phyloP scores from a whole-genome alignment of 2,329 filamentous ascomycete genomes.

The Nothophaeocryptopus gaeumannii region DNA sequence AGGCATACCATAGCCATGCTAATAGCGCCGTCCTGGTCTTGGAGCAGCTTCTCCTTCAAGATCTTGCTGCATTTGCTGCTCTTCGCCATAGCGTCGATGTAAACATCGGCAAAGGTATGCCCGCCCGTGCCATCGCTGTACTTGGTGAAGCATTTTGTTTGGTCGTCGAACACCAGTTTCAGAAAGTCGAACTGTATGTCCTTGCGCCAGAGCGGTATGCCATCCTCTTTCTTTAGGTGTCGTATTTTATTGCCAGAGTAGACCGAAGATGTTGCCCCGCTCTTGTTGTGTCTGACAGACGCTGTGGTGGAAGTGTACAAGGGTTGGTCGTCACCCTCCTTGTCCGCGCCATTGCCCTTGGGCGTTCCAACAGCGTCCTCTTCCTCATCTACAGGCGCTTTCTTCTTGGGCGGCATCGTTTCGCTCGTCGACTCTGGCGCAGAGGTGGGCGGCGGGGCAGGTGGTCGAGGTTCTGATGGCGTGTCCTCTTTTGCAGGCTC shows the following conservation, averaged over 20 bases:
- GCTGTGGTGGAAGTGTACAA: constrained; percentile 50
- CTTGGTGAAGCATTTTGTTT: constrained; percentile 79
- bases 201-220: constrained; percentile 79
- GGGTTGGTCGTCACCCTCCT: constrained; percentile 22
- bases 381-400: constrained; percentile 19
- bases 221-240: constrained; percentile 85
- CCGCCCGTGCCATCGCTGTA: constrained; percentile 78
- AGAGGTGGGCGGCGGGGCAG: constrained; percentile 4
- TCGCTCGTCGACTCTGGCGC: not conserved
- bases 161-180: constrained; percentile 73
- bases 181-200: constrained; percentile 90
- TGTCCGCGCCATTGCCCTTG: constrained; percentile 12
- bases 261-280: constrained; percentile 63
- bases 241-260: constrained; percentile 74
- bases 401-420: constrained; percentile 23
- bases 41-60: constrained; percentile 90
- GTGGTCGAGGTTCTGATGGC: constrained; percentile 15
- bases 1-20: constrained; percentile 99
- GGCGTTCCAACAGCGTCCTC: constrained; percentile 17
- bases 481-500: constrained; percentile 6
- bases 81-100: constrained; percentile 96
- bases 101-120: constrained; percentile 83
- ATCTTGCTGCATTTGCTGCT: constrained; percentile 99
- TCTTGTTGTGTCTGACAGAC: constrained; percentile 59
- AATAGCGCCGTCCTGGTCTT: constrained; percentile 85